Base-by-base conservation (phyloP, 345 rosid species). In the Salix exigua region DNA sequence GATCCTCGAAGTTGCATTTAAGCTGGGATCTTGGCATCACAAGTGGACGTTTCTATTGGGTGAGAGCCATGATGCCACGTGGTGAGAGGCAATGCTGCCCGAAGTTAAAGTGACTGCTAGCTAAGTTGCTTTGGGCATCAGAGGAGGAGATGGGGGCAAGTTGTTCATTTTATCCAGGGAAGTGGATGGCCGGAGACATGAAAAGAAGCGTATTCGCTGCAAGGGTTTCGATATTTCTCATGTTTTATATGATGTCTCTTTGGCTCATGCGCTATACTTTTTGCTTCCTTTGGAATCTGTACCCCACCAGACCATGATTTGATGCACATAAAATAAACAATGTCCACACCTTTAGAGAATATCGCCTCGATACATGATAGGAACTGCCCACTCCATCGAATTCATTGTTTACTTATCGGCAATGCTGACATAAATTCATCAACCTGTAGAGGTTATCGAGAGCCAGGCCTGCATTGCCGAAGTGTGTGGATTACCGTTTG, bases 181-280 rank as follows among this genome's bases (percentile, higher is more conserved):
- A 71, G 58, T 37, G 66, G 70, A 13, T 44, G 72, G 71, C 25
- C 44, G 38, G 70, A 53, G 77, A 72, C 81, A 35, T 78, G 51
- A 84, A 61, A 53, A 77, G 78, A 75, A 46, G 73, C 81, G 77
- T 80, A 74, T 70, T 60, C 73, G 55, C 67, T 33, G 7, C 48
- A 7, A 70, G 16, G 58, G 18, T 63, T 48, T 48, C 51, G 18
- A 67, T 77, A 74, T 78, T 79, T 84, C 85, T 73, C 53, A 26
- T 19, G 75, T 83, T 82, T 77, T 81, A 42, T 48, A 62, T 60
- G 77, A 78, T 63, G 77, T 76, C 81, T 51, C 60, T 66, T 77
- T 72, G 86, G 84, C 82, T 67, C 79, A 67, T 83, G 25, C 82
- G 21, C 83, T 82, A 78, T 82, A 78, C 66, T 79, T 71, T 76